Conservation (phyloP, 345 rosid species). For the Corchorus olitorius region DNA sequence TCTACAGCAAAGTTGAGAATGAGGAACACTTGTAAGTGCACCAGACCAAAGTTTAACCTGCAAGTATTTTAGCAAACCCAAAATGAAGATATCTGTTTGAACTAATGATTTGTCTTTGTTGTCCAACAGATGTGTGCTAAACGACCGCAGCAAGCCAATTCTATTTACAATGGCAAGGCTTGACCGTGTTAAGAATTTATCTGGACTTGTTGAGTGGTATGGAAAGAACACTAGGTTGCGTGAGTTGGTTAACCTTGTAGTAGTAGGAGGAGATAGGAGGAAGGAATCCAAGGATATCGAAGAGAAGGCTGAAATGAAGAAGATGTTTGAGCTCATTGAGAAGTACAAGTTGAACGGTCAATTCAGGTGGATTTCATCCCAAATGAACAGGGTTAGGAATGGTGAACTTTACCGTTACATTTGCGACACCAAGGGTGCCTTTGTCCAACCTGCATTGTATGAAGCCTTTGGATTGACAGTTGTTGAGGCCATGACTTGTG, state of each 20-base stretch:
- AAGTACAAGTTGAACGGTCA: constrained; percentile 62
- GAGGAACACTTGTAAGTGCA: constrained; percentile 73
- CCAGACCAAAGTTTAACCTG: neutral
- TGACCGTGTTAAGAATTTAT: constrained; percentile 87
- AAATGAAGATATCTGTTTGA: neutral
- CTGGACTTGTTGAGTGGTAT: constrained; percentile 94
- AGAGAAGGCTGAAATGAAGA: constrained; percentile 95
- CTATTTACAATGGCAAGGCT: constrained; percentile 95
- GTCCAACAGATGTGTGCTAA: constrained; percentile 65
- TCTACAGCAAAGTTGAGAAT: constrained; percentile 83
- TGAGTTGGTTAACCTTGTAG: constrained; percentile 77
- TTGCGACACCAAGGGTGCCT: constrained; percentile 60
- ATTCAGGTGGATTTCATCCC: constrained; percentile 79
- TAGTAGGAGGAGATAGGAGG: constrained; percentile 90
- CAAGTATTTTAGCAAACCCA: neutral
- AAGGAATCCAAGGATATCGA: constrained; percentile 89
- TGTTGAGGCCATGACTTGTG: constrained; percentile 78
- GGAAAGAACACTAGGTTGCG: constrained; percentile 74
- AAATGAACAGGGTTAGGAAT: constrained; percentile 72
- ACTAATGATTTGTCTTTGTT: neutral
- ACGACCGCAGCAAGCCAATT: constrained; percentile 82
- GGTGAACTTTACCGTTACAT: constrained; percentile 75
- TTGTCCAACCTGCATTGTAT: constrained; percentile 71
- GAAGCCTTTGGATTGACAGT: constrained; percentile 77
- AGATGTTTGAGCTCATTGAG: constrained; percentile 66